Evolutionary conservation across 2,329 filamentous ascomycete genomes (phyloP).

Genomic region (Exophiala bonariae): DNA sequence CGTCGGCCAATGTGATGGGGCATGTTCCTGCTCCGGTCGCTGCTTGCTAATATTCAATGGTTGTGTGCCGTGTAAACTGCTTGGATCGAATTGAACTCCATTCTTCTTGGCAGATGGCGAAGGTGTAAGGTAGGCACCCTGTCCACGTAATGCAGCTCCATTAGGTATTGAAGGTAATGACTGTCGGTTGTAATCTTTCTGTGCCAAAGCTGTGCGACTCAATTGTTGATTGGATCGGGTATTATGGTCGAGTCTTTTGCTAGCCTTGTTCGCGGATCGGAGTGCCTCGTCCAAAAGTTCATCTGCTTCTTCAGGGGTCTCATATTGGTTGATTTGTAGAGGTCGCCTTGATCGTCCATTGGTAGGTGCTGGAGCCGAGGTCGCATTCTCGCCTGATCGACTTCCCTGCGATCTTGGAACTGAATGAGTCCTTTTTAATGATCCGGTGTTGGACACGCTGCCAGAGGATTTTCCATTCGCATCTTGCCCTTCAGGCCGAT

Average conservation of each 20-base stretch:
- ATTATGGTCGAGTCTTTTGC: conserved; percentile 64
- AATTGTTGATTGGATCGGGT: conserved; percentile 43
- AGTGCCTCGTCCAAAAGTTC: conserved; percentile 90
- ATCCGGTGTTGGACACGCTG: conserved; percentile 19
- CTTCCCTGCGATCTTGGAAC: conserved; percentile 25
- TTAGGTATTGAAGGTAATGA: conserved; percentile 35
- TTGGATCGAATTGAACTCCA: conserved; percentile 69
- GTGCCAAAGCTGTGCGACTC: conserved; percentile 37
- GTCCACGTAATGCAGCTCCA: conserved; percentile 19
- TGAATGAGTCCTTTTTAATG: conserved; percentile 26
- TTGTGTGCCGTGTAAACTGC: conserved; percentile 53
- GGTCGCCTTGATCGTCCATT: conserved; percentile 79
- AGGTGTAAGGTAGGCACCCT: conserved; percentile 65
- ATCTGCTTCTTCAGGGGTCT: conserved; percentile 94
- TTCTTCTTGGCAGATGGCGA: conserved; percentile 82
- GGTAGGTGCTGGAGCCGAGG: conserved; percentile 60
- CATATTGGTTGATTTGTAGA: conserved; percentile 75
- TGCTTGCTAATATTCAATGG: conserved; percentile 69
- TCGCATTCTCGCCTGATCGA: conserved; percentile 21
- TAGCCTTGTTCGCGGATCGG: conserved; percentile 72
- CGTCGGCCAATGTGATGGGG: conserved; percentile 80
- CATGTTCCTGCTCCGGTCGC: conserved; percentile 50
- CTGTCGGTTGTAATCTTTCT: conserved; percentile 28
- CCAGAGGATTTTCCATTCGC: conserved; percentile 10
- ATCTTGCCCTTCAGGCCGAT: conserved; percentile 31